A percentile compares a stretch with the other conserved stretches of the same genome.
Evolutionary conservation across 495 filamentous ascomycete genomes (phyloP).

Genomic region (Penicillium crystallinum): DNA sequence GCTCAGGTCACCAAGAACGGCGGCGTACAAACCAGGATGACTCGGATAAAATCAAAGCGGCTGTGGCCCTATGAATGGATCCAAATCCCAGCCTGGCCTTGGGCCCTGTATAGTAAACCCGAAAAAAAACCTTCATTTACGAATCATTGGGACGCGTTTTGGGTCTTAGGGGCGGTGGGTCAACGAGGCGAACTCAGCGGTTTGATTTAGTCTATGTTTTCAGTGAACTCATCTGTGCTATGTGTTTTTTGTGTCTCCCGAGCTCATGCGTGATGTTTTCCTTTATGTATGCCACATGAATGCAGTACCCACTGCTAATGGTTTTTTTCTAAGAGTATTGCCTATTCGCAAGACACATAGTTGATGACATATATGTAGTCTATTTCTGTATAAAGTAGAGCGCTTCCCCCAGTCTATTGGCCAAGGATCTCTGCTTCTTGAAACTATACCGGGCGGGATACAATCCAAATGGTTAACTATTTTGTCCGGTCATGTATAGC

Average conservation of each 20-base stretch:
- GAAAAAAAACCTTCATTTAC: slow-evolving; percentile 30
- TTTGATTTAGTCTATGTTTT: slow-evolving; percentile 36
- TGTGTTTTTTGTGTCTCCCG: slow-evolving; percentile 14
- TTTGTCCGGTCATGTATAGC: too few relatives aligned
- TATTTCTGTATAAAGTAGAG: not conserved
- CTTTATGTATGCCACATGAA: slow-evolving; percentile 11
- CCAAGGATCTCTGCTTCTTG: too few relatives aligned
- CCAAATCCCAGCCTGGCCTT: slow-evolving; percentile 24
- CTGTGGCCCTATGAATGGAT: slow-evolving; percentile 26
- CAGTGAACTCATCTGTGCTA: slow-evolving; percentile 20
- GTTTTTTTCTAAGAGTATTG: not conserved
- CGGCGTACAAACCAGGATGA: slow-evolving; percentile 46
- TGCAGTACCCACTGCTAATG: slow-evolving; percentile 4
- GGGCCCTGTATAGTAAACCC: slow-evolving; percentile 46
- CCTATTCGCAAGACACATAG: not conserved
- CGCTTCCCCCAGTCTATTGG: too few relatives aligned
- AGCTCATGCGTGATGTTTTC: slow-evolving; percentile 24
- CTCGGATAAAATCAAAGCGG: slow-evolving; percentile 42
- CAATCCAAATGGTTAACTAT: too few relatives aligned
- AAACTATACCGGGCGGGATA: too few relatives aligned
- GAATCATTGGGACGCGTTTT: slow-evolving; percentile 42
- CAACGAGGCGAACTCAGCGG: slow-evolving; percentile 44
- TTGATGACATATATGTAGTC: not conserved
- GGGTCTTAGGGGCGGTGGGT: slow-evolving; percentile 35
- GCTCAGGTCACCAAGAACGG: slow-evolving; percentile 30